Conservation (phyloP, 768 basidiomycete genomes). For the Collybiopsis confluens region DNA sequence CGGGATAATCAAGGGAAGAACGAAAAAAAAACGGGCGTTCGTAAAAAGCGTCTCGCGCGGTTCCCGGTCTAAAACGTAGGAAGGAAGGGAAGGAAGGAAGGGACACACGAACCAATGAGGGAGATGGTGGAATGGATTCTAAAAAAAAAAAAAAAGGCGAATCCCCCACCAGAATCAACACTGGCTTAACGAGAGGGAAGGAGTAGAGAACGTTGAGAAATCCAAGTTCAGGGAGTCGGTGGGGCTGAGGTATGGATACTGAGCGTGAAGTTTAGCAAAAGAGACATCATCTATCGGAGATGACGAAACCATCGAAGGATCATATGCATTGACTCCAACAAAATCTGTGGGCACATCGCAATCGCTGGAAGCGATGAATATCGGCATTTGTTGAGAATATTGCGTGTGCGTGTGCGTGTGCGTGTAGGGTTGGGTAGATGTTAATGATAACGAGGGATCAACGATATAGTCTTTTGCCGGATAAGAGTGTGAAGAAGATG, state of each 20-base stretch:
- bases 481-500: too few species aligned
- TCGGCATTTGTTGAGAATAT: neutral
- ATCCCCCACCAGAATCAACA: neutral
- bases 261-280: slow-evolving; percentile 19
- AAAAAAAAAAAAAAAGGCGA: too few species aligned
- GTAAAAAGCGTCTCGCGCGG: slow-evolving; percentile 6
- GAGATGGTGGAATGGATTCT: neutral
- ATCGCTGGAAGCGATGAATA: neutral
- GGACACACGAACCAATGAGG: neutral
- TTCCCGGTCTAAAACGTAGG: neutral
- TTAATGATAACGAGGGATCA: neutral
- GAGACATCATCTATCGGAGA: slow-evolving; percentile 13
- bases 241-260: neutral
- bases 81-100: neutral
- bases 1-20: too few species aligned
- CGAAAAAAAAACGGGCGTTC: neutral
- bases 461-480: neutral
- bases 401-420: neutral
- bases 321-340: neutral
- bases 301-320: slow-evolving; percentile 16
- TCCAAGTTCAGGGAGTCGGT: slow-evolving; percentile 19
- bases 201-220: slow-evolving; percentile 31
- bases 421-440: too few species aligned
- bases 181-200: slow-evolving; percentile 1
- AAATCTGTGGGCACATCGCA: neutral